Percentiles rank a stretch among this genome's conserved stretches.
Conservation (phyloP, 2,329 filamentous ascomycete species). For the Hypoxylon sp. region DNA sequence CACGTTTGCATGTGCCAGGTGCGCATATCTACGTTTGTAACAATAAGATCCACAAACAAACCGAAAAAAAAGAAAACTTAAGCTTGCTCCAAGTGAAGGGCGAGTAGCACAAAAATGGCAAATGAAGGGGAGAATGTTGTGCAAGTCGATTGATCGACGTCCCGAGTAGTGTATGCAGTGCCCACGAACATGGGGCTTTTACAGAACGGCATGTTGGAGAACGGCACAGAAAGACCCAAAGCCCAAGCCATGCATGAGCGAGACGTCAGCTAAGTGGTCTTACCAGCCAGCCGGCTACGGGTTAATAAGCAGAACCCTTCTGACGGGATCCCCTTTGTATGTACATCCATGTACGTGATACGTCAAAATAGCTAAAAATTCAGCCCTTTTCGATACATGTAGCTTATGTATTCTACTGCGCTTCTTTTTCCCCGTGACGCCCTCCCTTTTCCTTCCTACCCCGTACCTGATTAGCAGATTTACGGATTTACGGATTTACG, state of each 20-base stretch:
- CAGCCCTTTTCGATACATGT: background rate
- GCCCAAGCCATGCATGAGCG: constrained; percentile 2
- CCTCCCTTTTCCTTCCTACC: background rate
- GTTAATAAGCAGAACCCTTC: background rate
- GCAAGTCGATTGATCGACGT: constrained; percentile 6
- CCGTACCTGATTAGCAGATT: background rate
- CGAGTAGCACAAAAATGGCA: background rate
- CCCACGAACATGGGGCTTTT: constrained; percentile 5
- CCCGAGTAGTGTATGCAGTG: background rate
- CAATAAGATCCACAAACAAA: background rate
- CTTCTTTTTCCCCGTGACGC: background rate
- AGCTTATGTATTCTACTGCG: constrained; percentile 2
- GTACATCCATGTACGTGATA: constrained; percentile 14
- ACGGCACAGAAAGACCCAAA: constrained; percentile 10
- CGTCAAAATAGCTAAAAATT: constrained; percentile 6
- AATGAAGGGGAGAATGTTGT: background rate
- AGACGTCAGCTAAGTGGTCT: constrained; percentile 1
- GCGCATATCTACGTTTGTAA: background rate
- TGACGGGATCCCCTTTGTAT: constrained; percentile 5
- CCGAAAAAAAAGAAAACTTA: background rate
- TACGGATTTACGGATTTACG: background rate
- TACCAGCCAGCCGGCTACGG: constrained; percentile 5
- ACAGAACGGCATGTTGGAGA: too few species aligned
- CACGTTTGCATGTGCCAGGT: background rate
- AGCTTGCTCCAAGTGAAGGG: background rate